Evolutionary conservation across 352 stramenopile genomes (phyloP).

Genomic region (Phytophthora kernoviae): DNA sequence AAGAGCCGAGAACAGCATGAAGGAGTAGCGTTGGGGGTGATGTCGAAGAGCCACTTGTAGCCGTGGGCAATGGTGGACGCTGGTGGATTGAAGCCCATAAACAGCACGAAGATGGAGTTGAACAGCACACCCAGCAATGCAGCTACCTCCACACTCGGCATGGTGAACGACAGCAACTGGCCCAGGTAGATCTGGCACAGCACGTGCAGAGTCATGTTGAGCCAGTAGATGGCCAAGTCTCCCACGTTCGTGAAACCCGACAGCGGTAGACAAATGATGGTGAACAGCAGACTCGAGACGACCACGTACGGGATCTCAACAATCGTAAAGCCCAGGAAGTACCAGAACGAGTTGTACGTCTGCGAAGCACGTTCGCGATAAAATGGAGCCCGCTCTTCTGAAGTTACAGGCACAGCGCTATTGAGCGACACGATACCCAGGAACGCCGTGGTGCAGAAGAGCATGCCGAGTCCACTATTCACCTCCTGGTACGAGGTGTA

Average conservation of each 20-base stretch:
- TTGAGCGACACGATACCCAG: constrained; percentile 76
- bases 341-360: constrained; percentile 77
- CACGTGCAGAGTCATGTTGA: constrained; percentile 39
- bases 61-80: constrained; percentile 29
- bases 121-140: constrained; percentile 40
- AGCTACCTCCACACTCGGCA: constrained; percentile 43
- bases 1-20: constrained; percentile 30
- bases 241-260: constrained; percentile 32
- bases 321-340: constrained; percentile 69
- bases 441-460: constrained; percentile 85
- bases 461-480: constrained; percentile 61
- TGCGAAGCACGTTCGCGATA: constrained; percentile 84
- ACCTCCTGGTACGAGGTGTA: constrained; percentile 46
- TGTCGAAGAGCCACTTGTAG: constrained; percentile 45
- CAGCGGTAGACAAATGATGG: constrained; percentile 38
- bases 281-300: constrained; percentile 37
- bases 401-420: constrained; percentile 69
- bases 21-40: constrained; percentile 40
- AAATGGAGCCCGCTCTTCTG: constrained; percentile 82
- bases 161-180: constrained; percentile 38
- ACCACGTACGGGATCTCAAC: constrained; percentile 65
- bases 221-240: constrained; percentile 35
- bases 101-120: constrained; percentile 58
- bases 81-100: constrained; percentile 56
- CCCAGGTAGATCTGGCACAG: constrained; percentile 48